These are phyloP conservation scores for Centrapalus pauciflorus DNA, from an alignment of 129 eudicot genomes.

Conservation along the genomic window DNA sequence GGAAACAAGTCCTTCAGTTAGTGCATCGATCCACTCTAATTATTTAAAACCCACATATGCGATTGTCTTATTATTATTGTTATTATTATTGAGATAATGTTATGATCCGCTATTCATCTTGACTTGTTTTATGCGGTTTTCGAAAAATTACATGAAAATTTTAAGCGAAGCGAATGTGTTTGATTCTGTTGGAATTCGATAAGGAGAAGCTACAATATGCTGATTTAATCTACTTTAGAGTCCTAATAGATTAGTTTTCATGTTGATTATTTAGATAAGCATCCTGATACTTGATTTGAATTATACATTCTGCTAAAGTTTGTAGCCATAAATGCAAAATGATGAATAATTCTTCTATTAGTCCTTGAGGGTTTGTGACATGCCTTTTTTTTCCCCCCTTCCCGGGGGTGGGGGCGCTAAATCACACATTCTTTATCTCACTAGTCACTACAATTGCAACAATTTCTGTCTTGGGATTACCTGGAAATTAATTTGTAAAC, in stretches of 20 bases:
- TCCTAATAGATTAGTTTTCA: neutral
- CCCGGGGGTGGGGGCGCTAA: too few species aligned
- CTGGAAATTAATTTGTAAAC: neutral
- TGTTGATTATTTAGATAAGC: neutral
- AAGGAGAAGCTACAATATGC: neutral
- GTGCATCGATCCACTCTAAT: constrained; percentile 9
- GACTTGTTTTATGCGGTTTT: neutral
- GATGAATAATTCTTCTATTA: neutral
- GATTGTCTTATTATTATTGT: neutral
- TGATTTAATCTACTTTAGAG: constrained; percentile 1
- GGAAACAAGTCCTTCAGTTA: constrained; percentile 3
- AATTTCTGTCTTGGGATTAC: neutral
- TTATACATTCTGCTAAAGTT: neutral
- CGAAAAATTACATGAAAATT: neutral
- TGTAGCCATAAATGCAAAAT: neutral
- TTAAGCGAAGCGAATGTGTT: neutral
- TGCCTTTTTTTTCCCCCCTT: neutral
- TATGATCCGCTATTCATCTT: neutral
- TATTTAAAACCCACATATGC: neutral
- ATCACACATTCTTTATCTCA: neutral
- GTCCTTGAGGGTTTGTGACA: constrained; percentile 13
- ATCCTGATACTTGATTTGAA: constrained; percentile 5
- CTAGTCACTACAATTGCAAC: neutral
- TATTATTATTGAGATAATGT: neutral
- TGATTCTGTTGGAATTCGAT: neutral